Percentiles rank a stretch among this genome's conserved stretches.
Evolutionary conservation across 768 basidiomycete genomes (phyloP).

Genomic region (Boletus pseudo-olivaceus): DNA sequence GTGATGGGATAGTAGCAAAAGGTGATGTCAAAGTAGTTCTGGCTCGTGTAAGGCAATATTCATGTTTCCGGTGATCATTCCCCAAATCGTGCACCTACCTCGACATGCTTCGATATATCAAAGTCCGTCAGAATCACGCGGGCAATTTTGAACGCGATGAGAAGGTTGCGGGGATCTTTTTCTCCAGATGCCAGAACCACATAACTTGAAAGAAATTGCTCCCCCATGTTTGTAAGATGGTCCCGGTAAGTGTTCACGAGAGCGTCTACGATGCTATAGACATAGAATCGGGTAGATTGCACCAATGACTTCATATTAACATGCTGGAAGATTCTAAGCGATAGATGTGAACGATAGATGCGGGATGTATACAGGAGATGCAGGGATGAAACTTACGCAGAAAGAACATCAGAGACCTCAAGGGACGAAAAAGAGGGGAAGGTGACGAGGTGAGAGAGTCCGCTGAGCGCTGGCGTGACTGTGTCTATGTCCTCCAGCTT

Average conservation of each 20-base stretch:
- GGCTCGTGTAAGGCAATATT: not conserved
- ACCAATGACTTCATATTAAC: slow-evolving; percentile 80
- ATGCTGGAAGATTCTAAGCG: slow-evolving; percentile 63
- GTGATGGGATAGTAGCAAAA: slow-evolving; percentile 99
- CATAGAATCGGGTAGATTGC: slow-evolving; percentile 76
- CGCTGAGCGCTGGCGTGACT: slow-evolving; percentile 76
- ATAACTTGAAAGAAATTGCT: slow-evolving; percentile 73
- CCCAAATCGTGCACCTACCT: slow-evolving; percentile 49
- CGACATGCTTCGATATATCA: slow-evolving; percentile 67
- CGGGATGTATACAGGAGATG: not conserved
- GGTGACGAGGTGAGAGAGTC: slow-evolving; percentile 62
- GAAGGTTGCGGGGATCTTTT: slow-evolving; percentile 93
- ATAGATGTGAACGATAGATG: not conserved
- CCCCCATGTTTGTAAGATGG: slow-evolving; percentile 72
- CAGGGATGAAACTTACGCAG: slow-evolving; percentile 46
- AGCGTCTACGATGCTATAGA: slow-evolving; percentile 78
- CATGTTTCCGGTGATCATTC: not conserved
- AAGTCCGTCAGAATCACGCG: slow-evolving; percentile 88
- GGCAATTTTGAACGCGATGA: slow-evolving; percentile 85
- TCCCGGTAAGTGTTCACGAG: slow-evolving; percentile 33
- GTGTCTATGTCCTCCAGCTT: slow-evolving; percentile 87
- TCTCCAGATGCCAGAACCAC: slow-evolving; percentile 85
- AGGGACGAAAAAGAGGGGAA: slow-evolving; percentile 59
- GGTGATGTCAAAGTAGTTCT: slow-evolving; percentile 91
- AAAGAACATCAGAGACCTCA: slow-evolving; percentile 59